These are phyloP conservation scores for Elongisporangium prolatum DNA, from an alignment of 352 stramenopile species.

Conservation along the genomic window DNA sequence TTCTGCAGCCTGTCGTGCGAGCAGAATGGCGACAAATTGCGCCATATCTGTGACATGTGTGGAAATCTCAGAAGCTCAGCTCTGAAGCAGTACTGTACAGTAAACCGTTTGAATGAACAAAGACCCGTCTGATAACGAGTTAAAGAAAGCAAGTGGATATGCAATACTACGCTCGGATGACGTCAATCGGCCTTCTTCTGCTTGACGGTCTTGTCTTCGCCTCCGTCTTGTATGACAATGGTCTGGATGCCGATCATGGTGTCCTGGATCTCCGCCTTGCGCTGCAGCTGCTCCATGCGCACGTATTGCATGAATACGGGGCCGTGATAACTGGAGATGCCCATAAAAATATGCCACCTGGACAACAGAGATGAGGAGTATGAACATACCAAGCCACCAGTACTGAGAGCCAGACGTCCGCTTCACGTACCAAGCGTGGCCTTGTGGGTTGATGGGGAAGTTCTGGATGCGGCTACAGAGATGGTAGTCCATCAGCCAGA, in stretches of 20 bases:
- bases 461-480: constrained; percentile 51
- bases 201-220: not conserved
- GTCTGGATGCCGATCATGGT: constrained; percentile 62
- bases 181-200: constrained; percentile 18
- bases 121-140: not conserved
- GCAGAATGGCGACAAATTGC: not conserved
- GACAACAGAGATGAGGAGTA: not conserved
- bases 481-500: constrained; percentile 83
- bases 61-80: not conserved
- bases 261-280: constrained; percentile 47
- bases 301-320: constrained; percentile 87
- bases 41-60: not conserved
- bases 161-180: too few relatives aligned
- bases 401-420: not conserved
- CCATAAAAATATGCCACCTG: constrained; percentile 83
- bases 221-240: constrained; percentile 40
- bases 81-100: not conserved
- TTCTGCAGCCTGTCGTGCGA: not conserved
- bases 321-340: constrained; percentile 70
- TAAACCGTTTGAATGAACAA: not conserved
- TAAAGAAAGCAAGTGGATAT: too few relatives aligned
- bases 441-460: constrained; percentile 71
- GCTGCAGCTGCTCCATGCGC: constrained; percentile 68
- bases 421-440: constrained; percentile 55
- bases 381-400: not conserved